These are phyloP conservation scores for Aquilaria agallochum DNA, from an alignment of 441 rosid species.

Conservation along the genomic window DNA sequence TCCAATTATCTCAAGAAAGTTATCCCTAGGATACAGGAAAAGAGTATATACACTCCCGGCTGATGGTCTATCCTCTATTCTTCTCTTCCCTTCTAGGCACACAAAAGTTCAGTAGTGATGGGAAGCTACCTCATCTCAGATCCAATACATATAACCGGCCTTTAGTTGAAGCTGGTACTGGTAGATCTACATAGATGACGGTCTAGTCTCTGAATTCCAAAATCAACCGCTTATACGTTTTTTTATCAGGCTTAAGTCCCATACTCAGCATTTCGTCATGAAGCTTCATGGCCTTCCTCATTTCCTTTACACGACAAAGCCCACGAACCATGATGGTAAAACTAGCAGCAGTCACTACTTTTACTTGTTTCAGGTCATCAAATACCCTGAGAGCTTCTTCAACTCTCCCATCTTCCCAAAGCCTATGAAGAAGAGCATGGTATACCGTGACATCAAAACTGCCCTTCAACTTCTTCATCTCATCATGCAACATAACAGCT, in stretches of 20 bases:
- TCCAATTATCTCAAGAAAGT: no score
- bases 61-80: no score
- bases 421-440: slow-evolving; percentile 39
- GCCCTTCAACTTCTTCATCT: slow-evolving; percentile 42
- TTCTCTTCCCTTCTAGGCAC: no score
- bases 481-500: slow-evolving; percentile 45
- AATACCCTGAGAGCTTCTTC: slow-evolving; percentile 49
- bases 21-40: no score
- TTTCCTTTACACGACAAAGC: slow-evolving; percentile 41
- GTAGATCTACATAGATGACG: no score
- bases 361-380: slow-evolving; percentile 41
- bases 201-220: neutral
- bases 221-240: slow-evolving; percentile 51
- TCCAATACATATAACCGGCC: no score
- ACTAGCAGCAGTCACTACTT: slow-evolving; percentile 35
- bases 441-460: slow-evolving; percentile 47
- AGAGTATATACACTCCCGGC: no score
- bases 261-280: slow-evolving; percentile 72
- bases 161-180: no score
- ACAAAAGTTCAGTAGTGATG: no score
- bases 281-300: slow-evolving; percentile 61
- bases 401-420: slow-evolving; percentile 30
- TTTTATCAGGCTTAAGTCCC: slow-evolving; percentile 60
- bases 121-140: no score
- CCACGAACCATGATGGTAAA: slow-evolving; percentile 44